Conservation (phyloP, 2,329 filamentous ascomycete species). For the Fusarium subtropicale region DNA sequence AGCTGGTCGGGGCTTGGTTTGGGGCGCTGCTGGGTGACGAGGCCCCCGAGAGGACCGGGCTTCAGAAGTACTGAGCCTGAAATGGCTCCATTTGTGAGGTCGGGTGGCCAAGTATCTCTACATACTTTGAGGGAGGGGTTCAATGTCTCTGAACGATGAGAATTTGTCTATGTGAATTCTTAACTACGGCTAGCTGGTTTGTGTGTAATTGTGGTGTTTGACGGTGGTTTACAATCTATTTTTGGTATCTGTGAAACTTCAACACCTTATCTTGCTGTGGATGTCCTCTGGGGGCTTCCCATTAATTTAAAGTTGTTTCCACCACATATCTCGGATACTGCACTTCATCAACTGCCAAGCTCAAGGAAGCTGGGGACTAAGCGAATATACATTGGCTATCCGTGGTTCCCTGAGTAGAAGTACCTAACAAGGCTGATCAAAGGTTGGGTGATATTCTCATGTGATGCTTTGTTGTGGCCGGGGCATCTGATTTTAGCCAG, state of each 20-base stretch:
- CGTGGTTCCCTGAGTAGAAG: neutral
- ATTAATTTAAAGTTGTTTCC: slow-evolving; percentile 10
- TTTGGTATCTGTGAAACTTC: slow-evolving; percentile 4
- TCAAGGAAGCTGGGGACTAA: neutral
- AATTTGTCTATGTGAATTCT: neutral
- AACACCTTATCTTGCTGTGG: neutral
- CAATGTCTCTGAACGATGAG: neutral
- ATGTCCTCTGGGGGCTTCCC: neutral
- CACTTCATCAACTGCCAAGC: neutral
- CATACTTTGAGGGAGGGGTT: slow-evolving; percentile 1
- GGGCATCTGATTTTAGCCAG: neutral
- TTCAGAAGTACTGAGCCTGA: slow-evolving; percentile 14
- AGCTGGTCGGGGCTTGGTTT: slow-evolving; percentile 9
- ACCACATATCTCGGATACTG: slow-evolving; percentile 2
- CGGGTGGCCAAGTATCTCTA: slow-evolving; percentile 9
- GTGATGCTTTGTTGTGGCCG: neutral
- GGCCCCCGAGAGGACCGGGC: slow-evolving; percentile 33
- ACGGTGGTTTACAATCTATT: neutral
- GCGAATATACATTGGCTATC: neutral
- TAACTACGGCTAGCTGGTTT: neutral
- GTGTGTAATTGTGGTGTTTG: neutral
- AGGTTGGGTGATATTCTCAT: neutral
- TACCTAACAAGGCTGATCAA: neutral
- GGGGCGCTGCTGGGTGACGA: slow-evolving; percentile 45
- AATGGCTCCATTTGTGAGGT: neutral